Conservation (phyloP, 1,284 basidiomycete genomes). For the Cutaneotrichosporon arboriforme region DNA sequence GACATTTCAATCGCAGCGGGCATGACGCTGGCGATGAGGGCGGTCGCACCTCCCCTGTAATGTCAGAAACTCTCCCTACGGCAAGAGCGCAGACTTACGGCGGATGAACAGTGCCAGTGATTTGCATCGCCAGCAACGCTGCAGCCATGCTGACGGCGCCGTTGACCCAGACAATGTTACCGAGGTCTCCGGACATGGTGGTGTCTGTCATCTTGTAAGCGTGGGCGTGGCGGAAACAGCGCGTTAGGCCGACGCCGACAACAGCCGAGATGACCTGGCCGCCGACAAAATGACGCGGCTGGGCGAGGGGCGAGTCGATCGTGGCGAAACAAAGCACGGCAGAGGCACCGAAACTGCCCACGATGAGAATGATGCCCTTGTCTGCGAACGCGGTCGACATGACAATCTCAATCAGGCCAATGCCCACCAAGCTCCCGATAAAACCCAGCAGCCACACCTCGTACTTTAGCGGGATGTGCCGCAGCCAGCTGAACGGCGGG, state of each 20-base stretch:
- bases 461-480: conserved; percentile 47
- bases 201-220: conserved; percentile 47
- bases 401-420: conserved; percentile 56
- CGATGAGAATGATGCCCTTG: conserved; percentile 37
- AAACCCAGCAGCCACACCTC: conserved; percentile 53
- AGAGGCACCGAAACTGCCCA: conserved; percentile 57
- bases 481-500: conserved; percentile 34
- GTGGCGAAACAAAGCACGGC: conserved; percentile 59
- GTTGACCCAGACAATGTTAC: conserved; percentile 54
- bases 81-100: conserved; percentile 43
- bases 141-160: conserved; percentile 56
- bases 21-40: conserved; percentile 53
- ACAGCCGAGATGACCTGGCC: conserved; percentile 58
- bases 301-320: conserved; percentile 58
- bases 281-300: conserved; percentile 58
- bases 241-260: conserved; percentile 55
- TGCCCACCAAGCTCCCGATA: conserved; percentile 56
- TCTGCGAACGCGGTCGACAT: conserved; percentile 44
- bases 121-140: conserved; percentile 55
- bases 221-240: conserved; percentile 53
- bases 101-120: conserved; percentile 58
- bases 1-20: conserved; percentile 52
- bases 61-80: background rate
- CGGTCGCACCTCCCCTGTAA: conserved; percentile 52
- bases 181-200: conserved; percentile 18